Percentiles rank a stretch among this genome's conserved stretches.
Evolutionary conservation across 2,329 filamentous ascomycete genomes (phyloP).

Genomic region (Onygenales sp.): DNA sequence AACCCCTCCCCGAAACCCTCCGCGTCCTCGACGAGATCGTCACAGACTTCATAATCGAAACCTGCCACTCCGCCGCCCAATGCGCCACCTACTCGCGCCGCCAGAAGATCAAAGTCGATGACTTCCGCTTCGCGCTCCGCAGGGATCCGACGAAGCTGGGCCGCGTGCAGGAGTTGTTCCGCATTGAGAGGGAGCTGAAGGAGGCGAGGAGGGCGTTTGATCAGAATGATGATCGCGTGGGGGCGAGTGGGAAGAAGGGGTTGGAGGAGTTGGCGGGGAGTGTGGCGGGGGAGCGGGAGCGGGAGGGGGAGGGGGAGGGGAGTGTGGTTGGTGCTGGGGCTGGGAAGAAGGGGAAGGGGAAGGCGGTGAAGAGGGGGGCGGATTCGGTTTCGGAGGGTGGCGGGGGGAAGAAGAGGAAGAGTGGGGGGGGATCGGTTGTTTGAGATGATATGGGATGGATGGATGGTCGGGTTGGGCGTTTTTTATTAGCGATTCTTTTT

Average conservation of each 20-base stretch:
- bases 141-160: slow-evolving; percentile 79
- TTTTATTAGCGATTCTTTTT: not conserved
- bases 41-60: slow-evolving; percentile 91
- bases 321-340: slow-evolving; percentile 12
- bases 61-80: slow-evolving; percentile 80
- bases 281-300: slow-evolving; percentile 13
- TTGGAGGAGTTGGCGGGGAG: slow-evolving; percentile 16
- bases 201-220: slow-evolving; percentile 58
- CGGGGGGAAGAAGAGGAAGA: slow-evolving; percentile 8
- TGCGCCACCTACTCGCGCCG: slow-evolving; percentile 78
- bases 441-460: not conserved
- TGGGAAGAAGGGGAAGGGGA: slow-evolving; percentile 28
- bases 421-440: not conserved
- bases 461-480: not conserved
- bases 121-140: slow-evolving; percentile 90
- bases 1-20: slow-evolving; percentile 74
- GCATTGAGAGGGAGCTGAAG: slow-evolving; percentile 80
- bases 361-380: slow-evolving; percentile 19
- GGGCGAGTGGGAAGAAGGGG: slow-evolving; percentile 27
- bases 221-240: slow-evolving; percentile 35
- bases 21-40: slow-evolving; percentile 88
- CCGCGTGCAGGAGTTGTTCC: slow-evolving; percentile 78
- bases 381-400: slow-evolving; percentile 4
- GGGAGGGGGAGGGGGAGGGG: slow-evolving; percentile 16
- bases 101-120: slow-evolving; percentile 95